A percentile compares a stretch with the other conserved stretches of the same genome.
These are phyloP conservation scores for Nothophaeocryptopus gaeumannii DNA, from an alignment of 2,329 filamentous ascomycete species.

Conservation along the genomic window DNA sequence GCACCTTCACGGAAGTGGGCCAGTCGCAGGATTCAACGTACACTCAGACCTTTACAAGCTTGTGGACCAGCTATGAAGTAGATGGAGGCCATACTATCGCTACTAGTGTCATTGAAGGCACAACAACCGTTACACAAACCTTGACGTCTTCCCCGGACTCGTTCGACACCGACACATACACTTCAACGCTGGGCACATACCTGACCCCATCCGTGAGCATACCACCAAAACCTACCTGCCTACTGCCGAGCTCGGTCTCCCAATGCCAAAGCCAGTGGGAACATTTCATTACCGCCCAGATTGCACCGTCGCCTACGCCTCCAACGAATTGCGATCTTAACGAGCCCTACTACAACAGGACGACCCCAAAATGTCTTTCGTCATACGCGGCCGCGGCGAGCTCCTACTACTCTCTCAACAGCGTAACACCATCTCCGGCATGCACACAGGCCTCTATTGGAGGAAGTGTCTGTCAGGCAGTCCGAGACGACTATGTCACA, in stretches of 20 bases:
- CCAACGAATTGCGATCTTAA: constrained; percentile 16
- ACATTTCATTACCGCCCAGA: constrained; percentile 9
- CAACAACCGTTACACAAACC: neutral
- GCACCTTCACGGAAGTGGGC: neutral
- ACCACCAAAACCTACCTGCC: constrained; percentile 12
- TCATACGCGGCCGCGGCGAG: neutral
- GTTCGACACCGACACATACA: neutral
- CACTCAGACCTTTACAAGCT: neutral
- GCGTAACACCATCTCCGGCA: neutral
- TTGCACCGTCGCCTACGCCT: constrained; percentile 13
- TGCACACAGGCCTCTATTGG: constrained; percentile 17
- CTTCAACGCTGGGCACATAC: neutral
- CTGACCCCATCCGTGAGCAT: neutral
- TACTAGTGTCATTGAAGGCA: neutral
- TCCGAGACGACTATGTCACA: constrained; percentile 8
- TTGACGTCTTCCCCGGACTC: neutral
- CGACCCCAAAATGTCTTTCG: constrained; percentile 7
- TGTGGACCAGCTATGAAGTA: neutral
- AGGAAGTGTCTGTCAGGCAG: constrained; percentile 9
- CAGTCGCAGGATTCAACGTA: neutral
- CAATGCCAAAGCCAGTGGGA: constrained; percentile 15
- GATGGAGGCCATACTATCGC: constrained; percentile 7
- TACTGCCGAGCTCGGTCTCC: constrained; percentile 8
- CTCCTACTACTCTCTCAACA: neutral
- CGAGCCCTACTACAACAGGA: constrained; percentile 3